phyloP scores from a whole-genome alignment of 495 filamentous ascomycete genomes.

The Trichoderma gamsii region DNA sequence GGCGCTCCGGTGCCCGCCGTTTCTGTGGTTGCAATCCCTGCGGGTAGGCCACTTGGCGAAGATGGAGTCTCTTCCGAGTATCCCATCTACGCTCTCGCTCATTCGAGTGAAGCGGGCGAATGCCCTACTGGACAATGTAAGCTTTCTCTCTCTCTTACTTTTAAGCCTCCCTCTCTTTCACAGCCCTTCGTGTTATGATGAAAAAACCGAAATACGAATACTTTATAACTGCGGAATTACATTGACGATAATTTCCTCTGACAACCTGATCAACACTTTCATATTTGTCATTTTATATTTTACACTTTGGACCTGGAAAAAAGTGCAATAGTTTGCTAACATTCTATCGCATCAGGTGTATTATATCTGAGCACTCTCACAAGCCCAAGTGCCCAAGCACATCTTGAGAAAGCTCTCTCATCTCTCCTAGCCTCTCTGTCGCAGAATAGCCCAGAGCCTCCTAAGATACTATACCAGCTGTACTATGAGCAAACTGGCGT shows the following conservation, averaged over 20 bases:
- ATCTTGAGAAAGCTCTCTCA: slow-evolving; percentile 50
- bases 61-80: slow-evolving; percentile 30
- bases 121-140: slow-evolving; percentile 84
- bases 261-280: slow-evolving; percentile 70
- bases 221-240: slow-evolving; percentile 98
- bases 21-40: slow-evolving; percentile 65
- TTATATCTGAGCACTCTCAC: slow-evolving; percentile 57
- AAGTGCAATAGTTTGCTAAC: slow-evolving; percentile 41
- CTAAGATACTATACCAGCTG: slow-evolving; percentile 54
- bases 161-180: slow-evolving; percentile 19
- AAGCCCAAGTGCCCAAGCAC: slow-evolving; percentile 30
- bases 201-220: slow-evolving; percentile 69
- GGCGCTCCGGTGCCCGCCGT: slow-evolving; percentile 68
- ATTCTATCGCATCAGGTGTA: slow-evolving; percentile 48
- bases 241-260: slow-evolving; percentile 81
- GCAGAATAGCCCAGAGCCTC: slow-evolving; percentile 19
- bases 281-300: slow-evolving; percentile 20
- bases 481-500: slow-evolving; percentile 50
- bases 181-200: slow-evolving; percentile 50
- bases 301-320: slow-evolving; percentile 1
- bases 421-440: slow-evolving; percentile 43
- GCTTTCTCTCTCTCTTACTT: slow-evolving; percentile 28
- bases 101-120: slow-evolving; percentile 83
- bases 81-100: slow-evolving; percentile 68
- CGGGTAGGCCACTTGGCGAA: slow-evolving; percentile 37